These are phyloP conservation scores for Talaromyces atroroseus DNA, from an alignment of 2,329 filamentous ascomycete species.

Conservation along the genomic window DNA sequence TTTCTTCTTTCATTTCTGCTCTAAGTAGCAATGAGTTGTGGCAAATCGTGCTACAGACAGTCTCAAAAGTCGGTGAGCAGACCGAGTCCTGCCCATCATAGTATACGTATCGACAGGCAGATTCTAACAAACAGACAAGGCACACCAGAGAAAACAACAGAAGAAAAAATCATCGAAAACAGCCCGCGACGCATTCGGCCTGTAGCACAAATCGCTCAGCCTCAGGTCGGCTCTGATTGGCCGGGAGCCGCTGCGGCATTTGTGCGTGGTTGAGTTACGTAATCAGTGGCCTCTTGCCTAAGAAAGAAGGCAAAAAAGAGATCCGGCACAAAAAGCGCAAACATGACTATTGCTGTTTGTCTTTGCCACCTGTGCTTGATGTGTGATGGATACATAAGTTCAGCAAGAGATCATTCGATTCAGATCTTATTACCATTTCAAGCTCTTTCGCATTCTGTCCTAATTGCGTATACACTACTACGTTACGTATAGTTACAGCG, in stretches of 20 bases:
- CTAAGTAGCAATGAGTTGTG: not conserved
- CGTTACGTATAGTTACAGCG: not conserved
- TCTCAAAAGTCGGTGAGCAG: not conserved
- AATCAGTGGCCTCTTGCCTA: not conserved
- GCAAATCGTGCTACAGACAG: not conserved
- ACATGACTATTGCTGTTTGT: not conserved
- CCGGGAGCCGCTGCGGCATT: slow-evolving; percentile 3
- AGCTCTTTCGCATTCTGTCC: not conserved
- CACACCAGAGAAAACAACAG: not conserved
- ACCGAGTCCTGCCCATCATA: not conserved
- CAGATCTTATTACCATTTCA: not conserved
- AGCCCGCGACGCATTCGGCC: not conserved
- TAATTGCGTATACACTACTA: not conserved
- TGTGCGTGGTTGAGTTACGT: slow-evolving; percentile 1
- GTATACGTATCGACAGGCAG: not conserved
- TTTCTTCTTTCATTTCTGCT: not conserved
- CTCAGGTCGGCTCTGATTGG: not conserved
- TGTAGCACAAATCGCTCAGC: slow-evolving; percentile 3
- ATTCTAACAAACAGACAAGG: not conserved
- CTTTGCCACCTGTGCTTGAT: slow-evolving; percentile 1
- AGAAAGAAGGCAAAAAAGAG: not conserved
- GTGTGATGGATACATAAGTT: not conserved
- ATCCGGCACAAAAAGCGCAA: slow-evolving; percentile 9
- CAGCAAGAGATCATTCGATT: not conserved
- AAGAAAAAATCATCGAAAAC: not conserved